Percentiles rank a stretch among this genome's conserved stretches.
phyloP scores from a whole-genome alignment of 768 basidiomycete genomes.

The Xerocomellus amylosporus region DNA sequence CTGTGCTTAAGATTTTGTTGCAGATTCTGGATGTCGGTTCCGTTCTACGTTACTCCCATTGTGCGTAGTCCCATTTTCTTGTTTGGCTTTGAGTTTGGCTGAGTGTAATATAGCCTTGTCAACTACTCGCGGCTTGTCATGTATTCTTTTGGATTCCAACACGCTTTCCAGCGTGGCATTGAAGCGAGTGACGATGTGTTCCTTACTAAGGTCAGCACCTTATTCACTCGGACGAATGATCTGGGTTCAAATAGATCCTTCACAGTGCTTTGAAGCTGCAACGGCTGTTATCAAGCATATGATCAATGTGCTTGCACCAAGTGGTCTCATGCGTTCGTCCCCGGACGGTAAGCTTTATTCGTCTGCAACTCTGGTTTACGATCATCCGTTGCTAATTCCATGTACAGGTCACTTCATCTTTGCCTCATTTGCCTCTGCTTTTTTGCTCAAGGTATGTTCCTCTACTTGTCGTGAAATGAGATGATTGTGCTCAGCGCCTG shows the following conservation, averaged over 20 bases:
- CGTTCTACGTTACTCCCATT: constrained; percentile 70
- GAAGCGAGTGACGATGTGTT: constrained; percentile 60
- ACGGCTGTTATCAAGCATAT: constrained; percentile 64
- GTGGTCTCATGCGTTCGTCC: constrained; percentile 74
- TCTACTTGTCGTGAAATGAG: not conserved
- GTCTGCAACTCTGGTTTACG: not conserved
- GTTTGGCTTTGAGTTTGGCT: constrained; percentile 4
- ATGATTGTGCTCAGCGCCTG: not conserved
- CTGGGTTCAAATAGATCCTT: not conserved
- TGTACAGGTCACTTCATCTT: constrained; percentile 69
- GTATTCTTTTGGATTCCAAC: constrained; percentile 85
- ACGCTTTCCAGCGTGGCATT: constrained; percentile 71
- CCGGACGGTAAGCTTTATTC: constrained; percentile 59
- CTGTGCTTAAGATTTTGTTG: not conserved
- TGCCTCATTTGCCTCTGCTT: constrained; percentile 77
- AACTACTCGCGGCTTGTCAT: constrained; percentile 79
- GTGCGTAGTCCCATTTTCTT: constrained; percentile 43
- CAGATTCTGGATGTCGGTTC: constrained; percentile 59
- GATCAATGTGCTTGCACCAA: constrained; percentile 62
- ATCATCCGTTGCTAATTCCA: not conserved
- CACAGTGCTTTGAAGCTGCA: constrained; percentile 64
- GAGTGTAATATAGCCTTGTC: constrained; percentile 49
- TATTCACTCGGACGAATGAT: not conserved
- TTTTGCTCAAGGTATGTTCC: constrained; percentile 66
- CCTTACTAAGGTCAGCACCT: constrained; percentile 54